Conservation (phyloP, 768 basidiomycete genomes). For the Mycena crocata region DNA sequence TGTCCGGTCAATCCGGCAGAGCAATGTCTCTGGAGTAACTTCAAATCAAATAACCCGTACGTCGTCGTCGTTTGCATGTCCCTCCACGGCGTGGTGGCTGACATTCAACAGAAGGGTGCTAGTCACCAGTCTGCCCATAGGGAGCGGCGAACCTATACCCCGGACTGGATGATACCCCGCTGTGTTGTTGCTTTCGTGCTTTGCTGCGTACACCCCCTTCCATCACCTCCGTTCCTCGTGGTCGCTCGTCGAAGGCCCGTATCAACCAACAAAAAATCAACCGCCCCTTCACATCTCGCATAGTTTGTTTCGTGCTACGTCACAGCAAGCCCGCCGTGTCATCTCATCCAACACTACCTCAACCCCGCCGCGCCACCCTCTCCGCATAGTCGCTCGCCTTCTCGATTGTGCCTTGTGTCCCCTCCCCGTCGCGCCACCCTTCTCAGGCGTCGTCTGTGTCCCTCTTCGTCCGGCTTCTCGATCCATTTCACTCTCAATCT, state of each 20-base stretch:
- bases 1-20: no score
- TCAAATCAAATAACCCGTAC: neutral
- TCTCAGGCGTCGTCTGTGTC: no score
- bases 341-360: neutral
- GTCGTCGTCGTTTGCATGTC: no score
- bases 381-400: neutral
- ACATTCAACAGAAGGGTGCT: no score
- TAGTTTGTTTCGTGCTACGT: no score
- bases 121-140: neutral
- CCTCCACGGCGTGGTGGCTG: no score
- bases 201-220: neutral
- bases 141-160: neutral
- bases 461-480: no score
- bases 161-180: neutral
- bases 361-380: neutral
- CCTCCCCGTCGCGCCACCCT: no score
- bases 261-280: no score
- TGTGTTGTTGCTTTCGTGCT: neutral
- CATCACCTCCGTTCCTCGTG: neutral
- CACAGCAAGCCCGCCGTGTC: neutral
- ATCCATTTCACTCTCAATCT: no score
- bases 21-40: neutral
- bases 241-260: neutral
- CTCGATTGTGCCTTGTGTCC: no score
- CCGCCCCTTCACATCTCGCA: no score